phyloP scores from a whole-genome alignment of 164 flowering plant genomes.

The Brasenia schreberi region DNA sequence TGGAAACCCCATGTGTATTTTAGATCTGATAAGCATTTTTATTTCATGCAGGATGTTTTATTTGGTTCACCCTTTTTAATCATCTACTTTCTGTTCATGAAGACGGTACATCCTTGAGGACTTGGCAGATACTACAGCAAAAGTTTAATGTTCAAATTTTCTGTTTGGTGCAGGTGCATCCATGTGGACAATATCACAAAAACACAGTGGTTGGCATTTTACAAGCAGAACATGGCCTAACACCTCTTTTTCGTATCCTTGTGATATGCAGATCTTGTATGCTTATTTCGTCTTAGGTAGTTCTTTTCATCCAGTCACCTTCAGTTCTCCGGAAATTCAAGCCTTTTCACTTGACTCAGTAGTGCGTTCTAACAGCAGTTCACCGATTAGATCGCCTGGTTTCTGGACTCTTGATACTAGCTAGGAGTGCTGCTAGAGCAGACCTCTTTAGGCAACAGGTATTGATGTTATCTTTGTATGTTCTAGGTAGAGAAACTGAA shows the following conservation, averaged over 20 bases:
- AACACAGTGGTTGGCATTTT: slow-evolving; percentile 95
- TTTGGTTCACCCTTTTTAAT: no score
- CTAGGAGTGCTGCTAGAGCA: slow-evolving; percentile 80
- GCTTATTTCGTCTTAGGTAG: background rate
- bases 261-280: background rate
- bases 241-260: slow-evolving; percentile 95
- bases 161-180: slow-evolving; percentile 61
- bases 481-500: no score
- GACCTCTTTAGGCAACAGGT: slow-evolving; percentile 86
- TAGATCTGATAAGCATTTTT: no score
- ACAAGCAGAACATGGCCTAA: slow-evolving; percentile 76
- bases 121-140: no score
- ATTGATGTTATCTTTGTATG: slow-evolving; percentile 1
- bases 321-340: background rate
- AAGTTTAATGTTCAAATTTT: background rate
- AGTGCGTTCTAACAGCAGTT: slow-evolving; percentile 36
- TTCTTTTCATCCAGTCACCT: no score
- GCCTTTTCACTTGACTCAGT: slow-evolving; percentile 20
- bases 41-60: no score
- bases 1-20: no score
- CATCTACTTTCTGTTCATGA: no score
- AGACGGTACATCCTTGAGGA: no score
- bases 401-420: slow-evolving; percentile 88
- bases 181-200: slow-evolving; percentile 98
- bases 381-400: slow-evolving; percentile 94